These are phyloP conservation scores for Porodaedalea pini DNA, from an alignment of 1,284 basidiomycete genomes.

Conservation along the genomic window DNA sequence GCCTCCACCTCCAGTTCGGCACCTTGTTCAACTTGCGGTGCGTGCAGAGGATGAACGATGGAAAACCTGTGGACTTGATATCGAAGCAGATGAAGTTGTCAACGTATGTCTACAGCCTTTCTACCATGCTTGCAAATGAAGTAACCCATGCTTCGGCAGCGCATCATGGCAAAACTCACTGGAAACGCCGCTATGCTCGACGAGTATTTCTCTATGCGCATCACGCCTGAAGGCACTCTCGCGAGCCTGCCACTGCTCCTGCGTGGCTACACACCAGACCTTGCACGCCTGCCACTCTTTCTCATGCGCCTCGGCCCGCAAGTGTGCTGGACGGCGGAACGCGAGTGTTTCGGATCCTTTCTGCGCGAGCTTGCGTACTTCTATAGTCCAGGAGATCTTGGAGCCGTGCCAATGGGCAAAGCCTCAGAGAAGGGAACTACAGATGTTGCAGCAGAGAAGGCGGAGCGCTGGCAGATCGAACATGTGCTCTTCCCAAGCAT, in stretches of 20 bases:
- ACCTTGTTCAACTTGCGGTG: conserved; percentile 77
- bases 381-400: conserved; percentile 65
- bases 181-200: conserved; percentile 78
- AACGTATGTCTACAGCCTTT: conserved; percentile 49
- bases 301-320: conserved; percentile 84
- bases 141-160: conserved; percentile 37
- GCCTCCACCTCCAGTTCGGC: conserved; percentile 73
- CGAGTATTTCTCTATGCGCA: conserved; percentile 86
- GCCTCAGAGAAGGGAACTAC: conserved; percentile 27
- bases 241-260: conserved; percentile 80
- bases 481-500: conserved; percentile 84
- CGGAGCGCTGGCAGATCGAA: conserved; percentile 80
- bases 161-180: conserved; percentile 55
- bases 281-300: conserved; percentile 82
- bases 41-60: conserved; percentile 62
- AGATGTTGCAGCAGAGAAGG: conserved; percentile 40
- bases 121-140: neutral
- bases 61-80: conserved; percentile 33
- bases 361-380: conserved; percentile 89
- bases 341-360: conserved; percentile 82
- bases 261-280: conserved; percentile 79
- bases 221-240: conserved; percentile 63
- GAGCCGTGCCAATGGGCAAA: conserved; percentile 26
- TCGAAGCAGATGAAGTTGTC: conserved; percentile 60
- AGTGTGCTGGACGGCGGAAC: conserved; percentile 87